These are phyloP conservation scores for Metarhizium sp. DNA, from an alignment of 2,329 filamentous ascomycete genomes.

Conservation along the genomic window DNA sequence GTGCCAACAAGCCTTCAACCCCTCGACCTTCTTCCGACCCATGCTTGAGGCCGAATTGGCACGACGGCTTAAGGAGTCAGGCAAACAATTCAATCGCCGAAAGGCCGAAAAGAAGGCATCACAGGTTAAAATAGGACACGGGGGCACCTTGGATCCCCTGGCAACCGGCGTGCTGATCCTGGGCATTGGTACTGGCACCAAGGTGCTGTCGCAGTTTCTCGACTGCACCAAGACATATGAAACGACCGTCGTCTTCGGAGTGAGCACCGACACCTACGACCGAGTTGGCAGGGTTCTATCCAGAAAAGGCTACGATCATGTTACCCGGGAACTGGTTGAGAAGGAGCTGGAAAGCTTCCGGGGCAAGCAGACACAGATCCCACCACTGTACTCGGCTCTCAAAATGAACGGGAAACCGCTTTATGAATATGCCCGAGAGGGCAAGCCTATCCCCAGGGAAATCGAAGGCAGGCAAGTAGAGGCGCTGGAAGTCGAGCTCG, in stretches of 20 bases:
- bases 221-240: conserved; percentile 92
- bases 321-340: conserved; percentile 72
- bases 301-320: conserved; percentile 65
- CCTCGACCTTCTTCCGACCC: conserved; percentile 69
- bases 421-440: conserved; percentile 92
- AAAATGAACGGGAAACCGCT: conserved; percentile 90
- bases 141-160: conserved; percentile 87
- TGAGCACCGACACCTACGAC: conserved; percentile 89
- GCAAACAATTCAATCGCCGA: conserved; percentile 51
- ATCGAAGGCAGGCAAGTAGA: conserved; percentile 75
- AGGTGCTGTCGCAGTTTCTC: conserved; percentile 68
- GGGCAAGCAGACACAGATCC: conserved; percentile 80
- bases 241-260: conserved; percentile 79
- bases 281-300: conserved; percentile 73
- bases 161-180: conserved; percentile 89
- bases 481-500: conserved; percentile 65
- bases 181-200: conserved; percentile 81
- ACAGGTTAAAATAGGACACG: conserved; percentile 90
- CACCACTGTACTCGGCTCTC: conserved; percentile 85
- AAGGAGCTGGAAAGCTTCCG: conserved; percentile 65
- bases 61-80: conserved; percentile 45
- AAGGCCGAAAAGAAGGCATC: conserved; percentile 46
- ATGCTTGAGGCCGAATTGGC: conserved; percentile 58
- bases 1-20: conserved; percentile 75
- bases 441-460: conserved; percentile 74